Base-by-base conservation (phyloP, 2,329 filamentous ascomycete species). In the Magnaporthiopsis rhizophila region DNA sequence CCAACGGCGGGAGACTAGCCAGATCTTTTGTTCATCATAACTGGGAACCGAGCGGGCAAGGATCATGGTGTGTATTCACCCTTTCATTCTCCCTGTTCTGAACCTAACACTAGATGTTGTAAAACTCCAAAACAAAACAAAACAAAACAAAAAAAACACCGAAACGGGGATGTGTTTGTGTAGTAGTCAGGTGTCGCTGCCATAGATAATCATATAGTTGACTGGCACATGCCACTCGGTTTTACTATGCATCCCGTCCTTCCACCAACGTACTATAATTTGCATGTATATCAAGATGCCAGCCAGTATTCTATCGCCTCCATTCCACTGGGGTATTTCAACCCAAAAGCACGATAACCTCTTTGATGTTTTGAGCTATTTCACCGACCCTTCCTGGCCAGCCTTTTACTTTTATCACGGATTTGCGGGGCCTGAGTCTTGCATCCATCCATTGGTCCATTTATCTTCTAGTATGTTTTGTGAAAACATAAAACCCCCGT, bases 41-140 rank as follows among this genome's bases (percentile, higher is more conserved):
- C 45, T 53, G 11, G 45, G 45, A 24, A 21, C 7, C 8, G n/a
- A 53, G 3, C 28, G 58, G 15, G 36, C 34, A 38, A 38, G 36
- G 36, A 38, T 32, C 18, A 36, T 56, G 61, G 61, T 60, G 58
- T 64, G 57, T 60, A 56, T 64, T 36, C 36, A 38, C 58, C 62
- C 26, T 64, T 64, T 36, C 56, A 59, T 45, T n/a, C 30, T 45
- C 45, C 50, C 30, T 61, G 11, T 61, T 32, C 36, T 36, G 4
- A 24, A 53, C 45, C 45, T 24, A 53, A 53, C 45, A 53, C 24
- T 24, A 53, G 6, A 13, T 53, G 3, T n/a, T 53, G 28, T 26
- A 62, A 28, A 62, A 45, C 12, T 18, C 15, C 12, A 45, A 18
- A 15, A 5, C 4, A 45, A 15, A 18, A 13, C 6, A 18, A 45